phyloP scores from a whole-genome alignment of 73 alveolate species.

The Effrenium voratum region DNA sequence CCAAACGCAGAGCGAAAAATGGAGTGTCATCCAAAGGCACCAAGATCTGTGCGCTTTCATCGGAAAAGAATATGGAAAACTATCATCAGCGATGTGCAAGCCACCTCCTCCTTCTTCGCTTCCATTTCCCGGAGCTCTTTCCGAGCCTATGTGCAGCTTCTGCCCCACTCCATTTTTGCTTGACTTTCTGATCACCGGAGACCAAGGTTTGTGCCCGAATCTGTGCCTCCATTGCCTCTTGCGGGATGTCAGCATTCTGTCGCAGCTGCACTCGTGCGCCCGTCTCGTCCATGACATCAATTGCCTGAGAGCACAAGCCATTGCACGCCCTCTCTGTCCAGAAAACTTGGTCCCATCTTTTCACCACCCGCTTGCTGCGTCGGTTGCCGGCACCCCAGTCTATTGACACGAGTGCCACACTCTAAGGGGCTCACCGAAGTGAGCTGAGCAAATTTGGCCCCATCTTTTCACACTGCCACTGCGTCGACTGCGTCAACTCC shows the following conservation, averaged over 20 bases:
- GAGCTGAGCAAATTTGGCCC: neutral
- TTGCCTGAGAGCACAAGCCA: slow-evolving; percentile 40
- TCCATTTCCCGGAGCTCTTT: slow-evolving; percentile 90
- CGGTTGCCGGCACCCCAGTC: no score
- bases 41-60: no score
- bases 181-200: neutral
- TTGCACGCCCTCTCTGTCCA: no score
- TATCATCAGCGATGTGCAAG: no score
- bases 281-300: slow-evolving; percentile 92
- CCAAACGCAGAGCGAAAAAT: no score
- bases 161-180: neutral
- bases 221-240: slow-evolving; percentile 53
- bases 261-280: slow-evolving; percentile 93
- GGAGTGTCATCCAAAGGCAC: no score
- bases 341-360: no score
- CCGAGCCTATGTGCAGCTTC: neutral
- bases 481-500: no score
- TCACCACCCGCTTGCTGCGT: no score
- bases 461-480: neutral
- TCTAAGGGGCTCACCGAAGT: neutral
- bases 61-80: no score
- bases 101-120: slow-evolving; percentile 83
- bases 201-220: no score
- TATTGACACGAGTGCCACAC: no score
- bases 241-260: slow-evolving; percentile 77